Base-by-base conservation (phyloP, 768 basidiomycete genomes). In the Mycena crocata region DNA sequence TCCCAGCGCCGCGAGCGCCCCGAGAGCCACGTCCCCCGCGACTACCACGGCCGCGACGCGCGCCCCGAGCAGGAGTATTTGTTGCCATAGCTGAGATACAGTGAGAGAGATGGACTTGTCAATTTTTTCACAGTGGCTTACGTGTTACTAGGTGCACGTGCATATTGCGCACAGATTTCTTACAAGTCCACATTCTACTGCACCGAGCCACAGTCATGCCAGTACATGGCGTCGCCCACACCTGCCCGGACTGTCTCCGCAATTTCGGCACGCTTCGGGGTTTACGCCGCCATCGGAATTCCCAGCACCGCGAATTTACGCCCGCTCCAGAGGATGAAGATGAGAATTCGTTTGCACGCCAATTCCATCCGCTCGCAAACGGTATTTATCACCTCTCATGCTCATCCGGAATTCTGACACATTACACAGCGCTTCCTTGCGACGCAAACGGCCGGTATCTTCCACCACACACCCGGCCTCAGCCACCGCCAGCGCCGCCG, bases 291-390 rank as follows among this genome's bases (percentile, higher is more conserved):
- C 57, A 59, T 30, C 46, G n/a, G 2, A 49, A 39, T 3, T 28
- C 45, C 1, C 14, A 23, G 17, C 57, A 59, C 26, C 57, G 57
- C 1, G 31, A 49, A 19, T 49, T 59, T 35, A 59, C 57, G 1
- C 57, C 57, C 8, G 57, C 57, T 5, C 9, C 45, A 5, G 57
- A 59, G 14, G 57, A 30, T 17, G 46, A 59, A 35, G 57, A 59
- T 19, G 57, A 59, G 9, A 59, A 59, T 19, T n/a, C 13, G 2
- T 59, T 59, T 24, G 23, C 48, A 24, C 14, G 40, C 14, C 30
- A 14, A 5, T 57, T 28, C 21, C 56, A 57, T n/a, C 42, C 42
- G 2, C 30, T n/a, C 2, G 5, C 17, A 21, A 57, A 44, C 21
- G 56, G 56, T n/a, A n/a, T n/a, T 46, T 7, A 32, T 40, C 8